A percentile compares a stretch with the other conserved stretches of the same genome.
Evolutionary conservation across 2,329 filamentous ascomycete genomes (phyloP).

Genomic region (Alternaria postmessia): DNA sequence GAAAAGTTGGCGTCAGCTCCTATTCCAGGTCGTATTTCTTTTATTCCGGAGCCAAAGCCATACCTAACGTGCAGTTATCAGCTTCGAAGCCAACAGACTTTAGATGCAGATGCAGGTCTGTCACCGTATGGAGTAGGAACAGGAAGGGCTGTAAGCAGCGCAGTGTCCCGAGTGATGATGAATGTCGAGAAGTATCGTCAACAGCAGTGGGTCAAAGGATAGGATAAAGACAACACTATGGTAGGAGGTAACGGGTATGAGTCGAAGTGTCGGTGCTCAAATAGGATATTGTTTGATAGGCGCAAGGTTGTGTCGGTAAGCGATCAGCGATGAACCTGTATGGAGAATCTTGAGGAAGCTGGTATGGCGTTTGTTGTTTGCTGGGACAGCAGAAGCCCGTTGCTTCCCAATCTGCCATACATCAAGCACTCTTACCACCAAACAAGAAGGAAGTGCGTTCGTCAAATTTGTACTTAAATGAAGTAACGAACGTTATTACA

Average conservation of each 20-base stretch:
- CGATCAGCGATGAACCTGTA: neutral
- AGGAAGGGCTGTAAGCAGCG: neutral
- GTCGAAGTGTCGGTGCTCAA: conserved; percentile 1
- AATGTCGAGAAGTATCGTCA: neutral
- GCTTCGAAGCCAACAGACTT: conserved; percentile 1
- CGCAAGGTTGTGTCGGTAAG: conserved; percentile 1
- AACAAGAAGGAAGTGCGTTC: neutral
- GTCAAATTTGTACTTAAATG: neutral
- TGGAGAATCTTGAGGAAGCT: neutral
- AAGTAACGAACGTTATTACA: neutral
- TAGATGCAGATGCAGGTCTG: neutral
- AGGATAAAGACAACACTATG: neutral
- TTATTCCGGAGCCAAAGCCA: neutral
- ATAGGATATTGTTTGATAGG: conserved; percentile 16
- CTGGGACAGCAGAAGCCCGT: neutral
- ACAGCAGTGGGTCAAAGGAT: neutral
- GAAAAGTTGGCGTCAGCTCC: neutral
- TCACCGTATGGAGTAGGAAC: neutral
- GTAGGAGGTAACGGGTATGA: neutral
- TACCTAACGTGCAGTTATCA: conserved; percentile 5
- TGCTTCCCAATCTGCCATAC: neutral
- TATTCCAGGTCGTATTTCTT: neutral
- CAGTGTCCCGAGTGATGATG: neutral
- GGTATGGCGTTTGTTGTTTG: conserved; percentile 9
- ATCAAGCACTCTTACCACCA: neutral